These are phyloP conservation scores for Dioscorea zingiberensis DNA, from an alignment of 106 monocot genomes.

Conservation along the genomic window DNA sequence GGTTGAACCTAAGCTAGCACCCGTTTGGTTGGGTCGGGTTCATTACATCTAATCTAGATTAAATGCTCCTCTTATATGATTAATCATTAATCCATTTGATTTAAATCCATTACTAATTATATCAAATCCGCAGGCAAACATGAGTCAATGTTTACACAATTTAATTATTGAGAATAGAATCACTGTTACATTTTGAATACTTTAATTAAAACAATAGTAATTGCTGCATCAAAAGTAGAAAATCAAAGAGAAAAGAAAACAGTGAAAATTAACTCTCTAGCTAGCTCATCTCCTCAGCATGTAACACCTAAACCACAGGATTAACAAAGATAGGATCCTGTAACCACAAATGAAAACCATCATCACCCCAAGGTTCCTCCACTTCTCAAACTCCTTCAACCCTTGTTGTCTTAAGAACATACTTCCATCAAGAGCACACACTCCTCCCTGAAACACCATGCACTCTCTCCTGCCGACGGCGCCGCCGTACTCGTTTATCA, in stretches of 20 bases:
- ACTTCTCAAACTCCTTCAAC: constrained; percentile 36
- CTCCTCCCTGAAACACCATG: constrained; percentile 15
- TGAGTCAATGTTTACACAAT: too few species aligned
- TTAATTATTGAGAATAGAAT: too few species aligned
- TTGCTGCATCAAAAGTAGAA: neutral
- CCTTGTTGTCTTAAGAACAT: constrained; percentile 64
- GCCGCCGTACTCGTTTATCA: constrained; percentile 78
- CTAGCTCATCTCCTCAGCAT: constrained; percentile 43
- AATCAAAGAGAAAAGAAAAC: neutral
- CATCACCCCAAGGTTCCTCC: constrained; percentile 58
- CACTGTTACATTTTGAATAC: too few species aligned
- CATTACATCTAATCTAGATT: too few species aligned
- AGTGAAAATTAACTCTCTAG: neutral
- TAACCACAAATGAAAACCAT: constrained; percentile 54
- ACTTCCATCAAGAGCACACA: constrained; percentile 45
- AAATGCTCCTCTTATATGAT: too few species aligned
- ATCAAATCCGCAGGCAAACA: too few species aligned
- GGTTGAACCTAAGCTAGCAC: neutral
- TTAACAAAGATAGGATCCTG: constrained; percentile 55
- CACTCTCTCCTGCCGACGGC: constrained; percentile 41
- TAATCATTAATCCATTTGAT: too few species aligned
- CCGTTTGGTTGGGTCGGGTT: neutral
- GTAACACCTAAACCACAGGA: constrained; percentile 66
- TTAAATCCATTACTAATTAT: too few species aligned
- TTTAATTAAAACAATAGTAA: too few species aligned